A percentile compares a stretch with the other conserved stretches of the same genome.
phyloP scores from a whole-genome alignment of 2,329 filamentous ascomycete species.

The Apiospora hydei region DNA sequence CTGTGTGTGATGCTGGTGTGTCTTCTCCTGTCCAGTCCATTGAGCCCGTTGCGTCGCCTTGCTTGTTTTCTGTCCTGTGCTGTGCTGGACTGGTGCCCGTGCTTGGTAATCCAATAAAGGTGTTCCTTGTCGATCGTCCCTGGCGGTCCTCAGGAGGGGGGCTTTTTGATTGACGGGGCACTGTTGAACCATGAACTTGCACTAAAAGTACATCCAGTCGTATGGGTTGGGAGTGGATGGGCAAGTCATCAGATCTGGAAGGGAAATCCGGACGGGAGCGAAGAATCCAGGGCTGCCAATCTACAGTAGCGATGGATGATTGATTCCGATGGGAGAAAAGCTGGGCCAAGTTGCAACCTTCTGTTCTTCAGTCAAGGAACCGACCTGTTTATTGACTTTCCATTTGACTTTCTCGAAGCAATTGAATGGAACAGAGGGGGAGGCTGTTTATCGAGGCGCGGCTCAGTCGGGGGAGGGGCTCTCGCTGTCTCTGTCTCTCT shows the following conservation, averaged over 20 bases:
- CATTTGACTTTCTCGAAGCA: conserved; percentile 17
- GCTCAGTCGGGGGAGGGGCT: conserved; percentile 10
- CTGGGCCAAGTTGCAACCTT: background rate
- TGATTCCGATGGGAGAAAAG: conserved; percentile 10
- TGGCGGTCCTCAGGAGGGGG: conserved; percentile 6
- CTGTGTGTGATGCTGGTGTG: conserved; percentile 5
- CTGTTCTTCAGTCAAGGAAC: conserved; percentile 1
- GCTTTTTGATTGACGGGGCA: conserved; percentile 13
- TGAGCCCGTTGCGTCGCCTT: background rate
- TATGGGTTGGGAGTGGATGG: conserved; percentile 1
- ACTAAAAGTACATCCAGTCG: conserved; percentile 14
- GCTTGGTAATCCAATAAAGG: conserved; percentile 20
- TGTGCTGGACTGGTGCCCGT: background rate
- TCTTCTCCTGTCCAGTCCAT: background rate
- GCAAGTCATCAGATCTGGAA: background rate
- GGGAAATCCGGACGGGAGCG: background rate
- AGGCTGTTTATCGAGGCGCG: conserved; percentile 16
- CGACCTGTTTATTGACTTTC: conserved; percentile 18
- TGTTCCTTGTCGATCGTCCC: conserved; percentile 20
- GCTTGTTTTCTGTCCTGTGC: background rate
- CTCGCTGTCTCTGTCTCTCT: background rate
- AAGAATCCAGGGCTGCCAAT: background rate
- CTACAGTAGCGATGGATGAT: background rate
- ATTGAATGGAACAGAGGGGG: conserved; percentile 4
- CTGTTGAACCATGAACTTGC: background rate